phyloP scores from a whole-genome alignment of 306 rosid genomes.

The Fragaria iinumae region DNA sequence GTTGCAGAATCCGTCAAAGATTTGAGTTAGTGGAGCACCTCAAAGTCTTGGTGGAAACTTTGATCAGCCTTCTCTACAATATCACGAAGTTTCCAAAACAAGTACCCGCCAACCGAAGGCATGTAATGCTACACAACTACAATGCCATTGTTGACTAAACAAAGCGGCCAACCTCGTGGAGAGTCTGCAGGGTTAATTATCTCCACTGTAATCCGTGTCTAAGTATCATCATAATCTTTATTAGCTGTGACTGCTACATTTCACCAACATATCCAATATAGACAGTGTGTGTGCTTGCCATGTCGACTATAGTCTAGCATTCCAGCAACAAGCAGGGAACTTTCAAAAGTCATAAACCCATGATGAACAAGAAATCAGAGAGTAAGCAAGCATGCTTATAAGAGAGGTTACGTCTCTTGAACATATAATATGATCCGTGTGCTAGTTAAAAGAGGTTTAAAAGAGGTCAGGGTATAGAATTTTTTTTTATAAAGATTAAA shows the following conservation, averaged over 20 bases:
- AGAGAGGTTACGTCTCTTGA: not conserved
- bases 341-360: not conserved
- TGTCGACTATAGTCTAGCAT: not conserved
- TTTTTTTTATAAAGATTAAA: not conserved
- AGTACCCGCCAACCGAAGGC: not conserved
- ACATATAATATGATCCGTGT: not conserved
- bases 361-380: not conserved
- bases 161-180: not conserved
- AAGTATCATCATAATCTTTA: not conserved
- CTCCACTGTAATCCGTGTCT: not conserved
- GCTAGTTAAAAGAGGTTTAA: not conserved
- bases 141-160: conserved; percentile 10
- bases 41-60: not conserved
- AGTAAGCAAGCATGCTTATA: not conserved
- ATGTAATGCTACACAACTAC: not conserved
- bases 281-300: not conserved
- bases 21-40: conserved; percentile 4
- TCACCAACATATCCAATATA: not conserved
- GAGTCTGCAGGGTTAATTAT: not conserved
- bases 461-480: not conserved
- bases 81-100: not conserved
- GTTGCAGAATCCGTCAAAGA: not conserved
- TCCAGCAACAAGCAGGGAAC: not conserved
- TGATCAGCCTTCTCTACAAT: not conserved
- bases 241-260: not conserved